Base-by-base conservation (phyloP, 768 basidiomycete species). In the Mycena rosella region DNA sequence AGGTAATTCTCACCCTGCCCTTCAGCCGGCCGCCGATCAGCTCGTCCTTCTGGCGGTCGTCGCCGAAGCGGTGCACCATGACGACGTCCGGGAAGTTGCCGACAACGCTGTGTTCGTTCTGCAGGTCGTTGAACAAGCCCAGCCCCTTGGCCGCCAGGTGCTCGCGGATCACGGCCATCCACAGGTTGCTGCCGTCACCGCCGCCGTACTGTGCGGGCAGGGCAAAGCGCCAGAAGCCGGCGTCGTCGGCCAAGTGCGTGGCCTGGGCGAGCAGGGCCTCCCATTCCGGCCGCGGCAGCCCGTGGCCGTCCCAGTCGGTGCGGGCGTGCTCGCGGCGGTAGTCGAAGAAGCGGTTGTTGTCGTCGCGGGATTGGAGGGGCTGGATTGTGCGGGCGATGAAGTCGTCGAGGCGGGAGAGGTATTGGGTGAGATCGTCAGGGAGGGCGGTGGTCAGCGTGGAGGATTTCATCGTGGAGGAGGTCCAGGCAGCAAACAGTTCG, bases 311-410 rank as follows among this genome's bases (percentile, higher is more conserved):
- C 56, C 56, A 67, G 57, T 67, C 52, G 38, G 65, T 67, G 48
- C 65, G 65, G 30, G 65, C 47, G 52, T 60, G 53, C 52, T 67
- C 65, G 57, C 65, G 65, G 40, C 65, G 65, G 52, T 67, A 51
- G 51, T 67, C 65, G 45, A 67, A 67, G 58, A 67, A 67, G 38
- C 65, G 65, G 52, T 54, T 60, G 48, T 67, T 67, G 47, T 67
- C 65, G 58, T 67, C 57, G 42, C 55, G 34, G 58, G 53, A 22
- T 54, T 67, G 65, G 22, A 67, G 58, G n/a, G 65, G 65, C 52
- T 26, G 47, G 44, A 67, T 67, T n/a, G 51, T 60, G 47, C 49
- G 49, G 52, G 30, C 58, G 24, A 67, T 60, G 55, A 67, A 67
- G 52, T 30, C 48, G 58, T 67, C 65, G 55, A 67, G 57, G 48